Evolutionary conservation across 2,329 filamentous ascomycete genomes (phyloP), one percentile per base, ranked within the genome.

Genomic region (Xylariaceae sp.): DNA sequence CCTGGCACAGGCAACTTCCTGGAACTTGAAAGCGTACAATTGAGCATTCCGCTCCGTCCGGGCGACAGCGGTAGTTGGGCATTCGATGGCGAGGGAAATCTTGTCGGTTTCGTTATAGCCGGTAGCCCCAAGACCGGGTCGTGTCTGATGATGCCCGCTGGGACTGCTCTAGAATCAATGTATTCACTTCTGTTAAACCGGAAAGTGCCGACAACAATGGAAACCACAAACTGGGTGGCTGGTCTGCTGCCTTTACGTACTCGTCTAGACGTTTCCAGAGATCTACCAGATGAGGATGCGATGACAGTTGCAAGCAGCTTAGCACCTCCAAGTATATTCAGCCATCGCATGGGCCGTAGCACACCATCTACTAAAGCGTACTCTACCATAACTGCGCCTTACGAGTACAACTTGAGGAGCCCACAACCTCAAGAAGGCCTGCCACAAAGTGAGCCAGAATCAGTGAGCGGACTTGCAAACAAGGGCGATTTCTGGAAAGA

Each of bases 61-160:
- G 56, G 59, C 7, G 59, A 61, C n/a, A 55, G 55, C 8, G 56
- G 59, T 11, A 59, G 59, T 16, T 61, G 59, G 56, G 59, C 52
- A 17, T 61, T 45, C 16, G 24, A 52, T 31, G 33, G 19, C 9
- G 17, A 24, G 6, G 41, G 47, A 11, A 24, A 50, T 4, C 14
- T 56, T 33, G 16, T 49, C 19, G 59, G 59, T 7, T 53, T 56
- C 7, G 59, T 61, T 9, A n/a, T 59, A 26, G 56, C 59, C 3
- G 59, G 59, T n/a, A 56, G 44, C 29, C 43, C 47, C 8, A 49
- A 53, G 23, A 56, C 47, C 9, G 28, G 34, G 6, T 53, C 44
- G 28, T 61, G 59, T 53, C 33, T 61, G 7, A 26, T 61, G 29
- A 56, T 52, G 21, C 56, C 59, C n/a, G 8, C 37, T 21, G 12